Percentiles rank a stretch among this genome's conserved stretches.
Evolutionary conservation across 2,329 filamentous ascomycete genomes (phyloP).

Genomic region (Botrytis cinerea): DNA sequence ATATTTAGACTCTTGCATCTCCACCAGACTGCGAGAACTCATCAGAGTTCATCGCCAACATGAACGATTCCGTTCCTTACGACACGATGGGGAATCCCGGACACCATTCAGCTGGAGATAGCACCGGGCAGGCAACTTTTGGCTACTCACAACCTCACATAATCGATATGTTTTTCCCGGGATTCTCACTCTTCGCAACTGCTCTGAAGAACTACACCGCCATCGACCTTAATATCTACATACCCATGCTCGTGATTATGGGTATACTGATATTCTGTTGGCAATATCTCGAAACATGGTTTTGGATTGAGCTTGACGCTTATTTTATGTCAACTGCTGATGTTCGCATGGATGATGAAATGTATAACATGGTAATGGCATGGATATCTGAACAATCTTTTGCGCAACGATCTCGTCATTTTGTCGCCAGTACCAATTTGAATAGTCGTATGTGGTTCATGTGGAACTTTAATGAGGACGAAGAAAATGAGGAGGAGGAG

Average conservation of each 20-base stretch:
- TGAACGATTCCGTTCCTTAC: conserved; percentile 13
- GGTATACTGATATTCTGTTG: conserved; percentile 53
- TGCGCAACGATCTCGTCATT: conserved; percentile 58
- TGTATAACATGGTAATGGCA: conserved; percentile 71
- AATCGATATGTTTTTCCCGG: conserved; percentile 66
- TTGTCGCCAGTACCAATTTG: conserved; percentile 65
- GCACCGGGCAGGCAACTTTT: neutral
- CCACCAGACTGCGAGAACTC: neutral
- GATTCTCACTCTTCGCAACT: conserved; percentile 60
- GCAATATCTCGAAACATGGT: conserved; percentile 53
- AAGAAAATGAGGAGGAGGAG: conserved; percentile 50
- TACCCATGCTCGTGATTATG: conserved; percentile 56
- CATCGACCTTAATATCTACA: conserved; percentile 63
- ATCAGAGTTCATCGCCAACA: neutral
- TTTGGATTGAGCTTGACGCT: conserved; percentile 51
- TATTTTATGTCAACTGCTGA: conserved; percentile 67
- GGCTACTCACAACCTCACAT: conserved; percentile 41
- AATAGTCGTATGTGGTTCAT: conserved; percentile 55
- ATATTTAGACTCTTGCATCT: neutral
- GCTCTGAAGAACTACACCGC: conserved; percentile 57
- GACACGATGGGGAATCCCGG: neutral
- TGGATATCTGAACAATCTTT: conserved; percentile 68
- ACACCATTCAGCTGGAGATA: neutral
- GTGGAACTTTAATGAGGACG: conserved; percentile 47
- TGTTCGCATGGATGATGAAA: conserved; percentile 68